phyloP scores from a whole-genome alignment of 257 asterid genomes.

The Capsicum rhomboideum region DNA sequence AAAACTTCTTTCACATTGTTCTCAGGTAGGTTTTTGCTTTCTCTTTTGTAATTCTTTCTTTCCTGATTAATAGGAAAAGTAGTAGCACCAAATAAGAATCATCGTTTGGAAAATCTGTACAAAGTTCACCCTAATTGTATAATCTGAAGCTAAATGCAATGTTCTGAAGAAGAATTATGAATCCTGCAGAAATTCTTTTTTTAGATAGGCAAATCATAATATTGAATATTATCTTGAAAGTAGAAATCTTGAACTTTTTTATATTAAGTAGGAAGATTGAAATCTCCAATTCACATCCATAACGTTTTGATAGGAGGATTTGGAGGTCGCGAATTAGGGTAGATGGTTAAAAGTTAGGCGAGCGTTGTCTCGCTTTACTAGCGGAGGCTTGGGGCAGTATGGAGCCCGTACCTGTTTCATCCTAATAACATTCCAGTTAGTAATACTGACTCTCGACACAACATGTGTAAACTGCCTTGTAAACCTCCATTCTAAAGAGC shows the following conservation, averaged over 20 bases:
- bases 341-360: no score
- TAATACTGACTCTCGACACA: not conserved
- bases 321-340: no score
- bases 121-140: not conserved
- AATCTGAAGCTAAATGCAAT: no score
- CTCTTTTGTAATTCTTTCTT: not conserved
- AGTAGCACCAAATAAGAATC: not conserved
- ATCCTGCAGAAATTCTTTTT: not conserved
- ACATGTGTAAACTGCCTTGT: not conserved
- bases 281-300: slow-evolving; percentile 5
- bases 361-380: no score
- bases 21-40: not conserved
- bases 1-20: not conserved
- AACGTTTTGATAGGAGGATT: not conserved
- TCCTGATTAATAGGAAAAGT: not conserved
- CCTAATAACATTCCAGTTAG: slow-evolving; percentile 11
- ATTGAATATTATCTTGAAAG: no score
- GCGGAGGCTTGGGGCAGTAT: no score
- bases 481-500: not conserved
- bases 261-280: no score
- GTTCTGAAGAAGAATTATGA: not conserved
- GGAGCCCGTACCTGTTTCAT: no score
- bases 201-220: not conserved
- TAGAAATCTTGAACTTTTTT: no score
- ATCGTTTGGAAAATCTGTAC: not conserved